These are phyloP conservation scores for Stemphylium vesicarium DNA, from an alignment of 2,329 filamentous ascomycete genomes.

Conservation along the genomic window DNA sequence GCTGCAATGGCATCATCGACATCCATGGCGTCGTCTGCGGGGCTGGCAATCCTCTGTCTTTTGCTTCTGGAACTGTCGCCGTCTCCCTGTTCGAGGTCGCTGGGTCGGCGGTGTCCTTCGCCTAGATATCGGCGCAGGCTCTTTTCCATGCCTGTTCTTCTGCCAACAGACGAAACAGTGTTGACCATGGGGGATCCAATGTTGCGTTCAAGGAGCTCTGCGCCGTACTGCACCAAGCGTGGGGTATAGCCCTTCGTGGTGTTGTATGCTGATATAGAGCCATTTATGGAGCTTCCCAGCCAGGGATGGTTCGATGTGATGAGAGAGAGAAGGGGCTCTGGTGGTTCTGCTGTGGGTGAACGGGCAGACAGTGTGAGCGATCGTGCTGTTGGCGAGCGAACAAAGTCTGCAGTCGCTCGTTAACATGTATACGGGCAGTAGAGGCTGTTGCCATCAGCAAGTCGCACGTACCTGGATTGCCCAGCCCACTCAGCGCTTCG, in stretches of 20 bases:
- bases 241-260: conserved; percentile 90
- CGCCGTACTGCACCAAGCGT: conserved; percentile 81
- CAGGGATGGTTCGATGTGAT: conserved; percentile 88
- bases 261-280: conserved; percentile 83
- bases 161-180: conserved; percentile 82
- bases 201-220: conserved; percentile 88
- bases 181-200: conserved; percentile 82
- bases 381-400: conserved; percentile 48
- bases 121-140: conserved; percentile 84
- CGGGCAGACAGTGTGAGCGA: conserved; percentile 41
- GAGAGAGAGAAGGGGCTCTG: conserved; percentile 81
- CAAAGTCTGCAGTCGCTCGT: conserved; percentile 49
- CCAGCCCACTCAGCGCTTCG: conserved; percentile 58
- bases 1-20: conserved; percentile 52
- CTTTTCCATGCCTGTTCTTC: conserved; percentile 85
- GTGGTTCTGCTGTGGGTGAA: conserved; percentile 57
- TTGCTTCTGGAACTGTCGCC: conserved; percentile 43
- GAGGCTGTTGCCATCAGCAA: conserved; percentile 2
- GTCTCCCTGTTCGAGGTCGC: conserved; percentile 56
- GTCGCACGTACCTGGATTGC: conserved; percentile 55
- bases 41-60: conserved; percentile 54
- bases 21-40: conserved; percentile 52
- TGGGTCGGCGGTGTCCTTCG: conserved; percentile 58
- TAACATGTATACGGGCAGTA: conserved; percentile 13
- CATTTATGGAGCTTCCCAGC: conserved; percentile 82